A percentile compares a stretch with the other conserved stretches of the same genome.
These are phyloP conservation scores for Schizochytrium sp. DNA, from an alignment of 108 stramenopile genomes.

Conservation along the genomic window DNA sequence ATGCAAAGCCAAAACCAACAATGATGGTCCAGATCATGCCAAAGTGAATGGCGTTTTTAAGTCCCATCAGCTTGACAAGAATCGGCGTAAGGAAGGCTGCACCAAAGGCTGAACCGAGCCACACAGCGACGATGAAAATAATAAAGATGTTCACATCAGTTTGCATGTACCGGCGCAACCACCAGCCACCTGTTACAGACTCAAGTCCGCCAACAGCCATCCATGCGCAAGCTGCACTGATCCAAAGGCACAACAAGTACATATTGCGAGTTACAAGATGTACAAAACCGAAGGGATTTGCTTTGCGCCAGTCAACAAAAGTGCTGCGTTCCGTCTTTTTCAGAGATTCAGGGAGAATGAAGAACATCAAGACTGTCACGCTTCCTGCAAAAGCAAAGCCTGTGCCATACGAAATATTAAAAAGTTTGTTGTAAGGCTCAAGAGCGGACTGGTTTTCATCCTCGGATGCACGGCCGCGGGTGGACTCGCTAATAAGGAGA, in stretches of 20 bases:
- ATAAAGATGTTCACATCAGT: slow-evolving; percentile 29
- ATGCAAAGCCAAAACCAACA: slow-evolving; percentile 40
- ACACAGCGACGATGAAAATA: slow-evolving; percentile 38
- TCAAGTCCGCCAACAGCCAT: slow-evolving; percentile 51
- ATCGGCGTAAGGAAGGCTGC: slow-evolving; percentile 45
- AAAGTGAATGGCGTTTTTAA: slow-evolving; percentile 37
- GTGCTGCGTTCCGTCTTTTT: slow-evolving; percentile 54
- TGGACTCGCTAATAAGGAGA: slow-evolving; percentile 28
- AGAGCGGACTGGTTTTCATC: background rate
- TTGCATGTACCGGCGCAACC: slow-evolving; percentile 51
- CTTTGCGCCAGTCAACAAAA: slow-evolving; percentile 35
- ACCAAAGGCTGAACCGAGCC: slow-evolving; percentile 45
- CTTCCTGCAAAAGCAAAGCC: background rate
- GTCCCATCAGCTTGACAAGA: background rate
- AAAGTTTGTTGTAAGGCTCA: slow-evolving; percentile 32
- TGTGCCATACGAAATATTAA: slow-evolving; percentile 39
- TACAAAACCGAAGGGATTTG: slow-evolving; percentile 55
- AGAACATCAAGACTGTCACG: background rate
- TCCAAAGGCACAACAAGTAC: slow-evolving; percentile 46
- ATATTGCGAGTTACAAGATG: background rate
- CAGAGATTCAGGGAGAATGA: slow-evolving; percentile 44
- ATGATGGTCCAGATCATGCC: slow-evolving; percentile 22
- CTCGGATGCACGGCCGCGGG: background rate
- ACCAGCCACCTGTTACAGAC: slow-evolving; percentile 51
- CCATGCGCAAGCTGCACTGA: slow-evolving; percentile 5